A percentile compares a stretch with the other conserved stretches of the same genome.
Conservation (phyloP, 202 grass and related monocot genomes). For the Brachypodium distachyon region DNA sequence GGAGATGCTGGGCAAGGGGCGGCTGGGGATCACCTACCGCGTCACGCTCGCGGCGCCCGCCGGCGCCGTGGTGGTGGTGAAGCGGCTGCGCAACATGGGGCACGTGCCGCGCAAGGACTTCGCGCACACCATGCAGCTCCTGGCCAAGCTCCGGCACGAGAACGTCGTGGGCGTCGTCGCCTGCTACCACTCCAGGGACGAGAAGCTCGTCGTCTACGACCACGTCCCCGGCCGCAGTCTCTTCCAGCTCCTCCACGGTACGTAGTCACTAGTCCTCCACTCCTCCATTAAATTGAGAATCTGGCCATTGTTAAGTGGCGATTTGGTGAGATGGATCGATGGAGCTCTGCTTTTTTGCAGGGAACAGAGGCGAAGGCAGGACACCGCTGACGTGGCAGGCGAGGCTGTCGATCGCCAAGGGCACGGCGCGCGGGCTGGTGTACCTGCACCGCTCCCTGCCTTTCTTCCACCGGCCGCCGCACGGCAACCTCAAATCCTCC, state of each 20-base stretch:
- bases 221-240: slow-evolving; percentile 64
- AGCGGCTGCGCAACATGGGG: slow-evolving; percentile 66
- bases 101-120: slow-evolving; percentile 60
- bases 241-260: slow-evolving; percentile 84
- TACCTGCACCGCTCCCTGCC: slow-evolving; percentile 63
- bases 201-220: slow-evolving; percentile 82
- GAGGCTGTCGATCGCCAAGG: slow-evolving; percentile 57
- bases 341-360: slow-evolving; percentile 10
- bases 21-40: slow-evolving; percentile 70
- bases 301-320: not conserved
- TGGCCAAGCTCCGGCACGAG: slow-evolving; percentile 73
- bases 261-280: not conserved
- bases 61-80: slow-evolving; percentile 49
- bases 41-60: slow-evolving; percentile 41
- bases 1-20: slow-evolving; percentile 68
- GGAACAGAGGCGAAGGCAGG: slow-evolving; percentile 62
- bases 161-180: slow-evolving; percentile 64
- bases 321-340: not conserved
- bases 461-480: slow-evolving; percentile 52
- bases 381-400: slow-evolving; percentile 62
- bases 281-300: not conserved
- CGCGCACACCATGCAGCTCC: slow-evolving; percentile 62
- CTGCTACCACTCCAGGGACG: slow-evolving; percentile 75
- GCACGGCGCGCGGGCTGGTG: slow-evolving; percentile 55
- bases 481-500: slow-evolving; percentile 87